Base-by-base conservation (phyloP, 2,329 filamentous ascomycete genomes). In the Knoxdaviesia proteae region DNA sequence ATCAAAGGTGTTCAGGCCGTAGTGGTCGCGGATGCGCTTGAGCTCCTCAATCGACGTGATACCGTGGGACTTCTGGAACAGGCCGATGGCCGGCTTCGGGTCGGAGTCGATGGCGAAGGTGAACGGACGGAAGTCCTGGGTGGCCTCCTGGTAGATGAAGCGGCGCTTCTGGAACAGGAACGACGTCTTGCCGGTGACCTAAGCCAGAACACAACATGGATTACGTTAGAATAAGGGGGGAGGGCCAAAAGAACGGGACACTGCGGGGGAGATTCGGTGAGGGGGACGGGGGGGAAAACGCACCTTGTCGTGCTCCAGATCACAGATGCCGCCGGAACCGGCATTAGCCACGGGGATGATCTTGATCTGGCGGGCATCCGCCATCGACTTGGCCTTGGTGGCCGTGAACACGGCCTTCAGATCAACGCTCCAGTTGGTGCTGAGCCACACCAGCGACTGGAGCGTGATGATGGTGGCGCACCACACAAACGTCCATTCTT, bases 121-220 rank as follows among this genome's bases (percentile, higher is more conserved):
- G 45, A 96, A 67, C 31, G 88, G 84, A 41, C 77, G 70, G 58
- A 98, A 98, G n/a, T 69, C 70, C 47, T 79, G 73, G 49, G 67
- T 72, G 37, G 76, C 71, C 41, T 74, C 60, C 49, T 84, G 68
- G 65, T 86, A 94, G 48, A 94, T 71, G 58, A 98, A 98, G 35
- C 88, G 82, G 52, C 90, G 83, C 68, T 98, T 98, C 65, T 98
- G 90, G 65, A 98, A 98, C 45, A 94, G 67, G 62, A 98, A 98
- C 7, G 86, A 94, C 8, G 72, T 68, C 64, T 83, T 83, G 51
- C 77, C 82, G 48, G 74, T 81, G 47, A 71, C 67, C 75, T 79
- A 46, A 20, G 20, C 20, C 20, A 8, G 20, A 33, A 42, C 10
- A 31, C 35, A 20, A 33, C 8, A 7, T 11, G 8, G 34, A 20